These are phyloP conservation scores for Orbilia javanica DNA, from an alignment of 2,329 filamentous ascomycete genomes.

Conservation along the genomic window DNA sequence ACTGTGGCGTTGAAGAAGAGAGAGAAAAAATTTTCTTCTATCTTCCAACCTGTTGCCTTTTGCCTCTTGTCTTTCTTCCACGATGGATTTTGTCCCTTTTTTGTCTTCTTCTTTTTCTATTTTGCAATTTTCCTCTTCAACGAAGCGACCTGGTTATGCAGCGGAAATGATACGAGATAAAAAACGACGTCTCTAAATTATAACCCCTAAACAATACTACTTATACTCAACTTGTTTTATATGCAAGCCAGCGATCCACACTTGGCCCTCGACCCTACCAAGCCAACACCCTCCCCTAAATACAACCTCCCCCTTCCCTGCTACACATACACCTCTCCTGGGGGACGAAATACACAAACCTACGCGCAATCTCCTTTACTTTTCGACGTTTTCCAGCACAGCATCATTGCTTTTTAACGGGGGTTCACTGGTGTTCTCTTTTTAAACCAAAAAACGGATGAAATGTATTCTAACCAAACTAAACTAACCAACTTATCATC, in stretches of 20 bases:
- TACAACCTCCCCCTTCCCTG: neutral
- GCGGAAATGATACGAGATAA: slow-evolving; percentile 17
- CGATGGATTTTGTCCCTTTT: neutral
- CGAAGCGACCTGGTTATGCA: slow-evolving; percentile 14
- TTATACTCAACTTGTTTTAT: too few species aligned
- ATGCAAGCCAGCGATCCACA: neutral
- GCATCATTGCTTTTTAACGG: neutral
- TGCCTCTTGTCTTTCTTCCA: neutral
- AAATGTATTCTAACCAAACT: slow-evolving; percentile 3
- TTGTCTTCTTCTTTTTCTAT: neutral
- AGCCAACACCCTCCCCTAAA: neutral
- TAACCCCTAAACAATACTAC: neutral
- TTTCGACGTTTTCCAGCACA: neutral
- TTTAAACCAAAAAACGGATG: slow-evolving; percentile 2
- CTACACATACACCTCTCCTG: too few species aligned
- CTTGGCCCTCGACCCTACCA: too few species aligned
- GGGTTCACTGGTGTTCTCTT: neutral
- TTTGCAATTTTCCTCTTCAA: neutral
- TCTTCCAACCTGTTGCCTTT: neutral
- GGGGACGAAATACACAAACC: neutral
- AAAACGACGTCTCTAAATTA: neutral
- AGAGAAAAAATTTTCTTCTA: neutral
- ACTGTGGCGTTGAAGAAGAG: slow-evolving; percentile 44
- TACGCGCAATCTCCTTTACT: neutral
- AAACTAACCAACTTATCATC: too few species aligned